A percentile compares a stretch with the other conserved stretches of the same genome.
Evolutionary conservation across 2,329 filamentous ascomycete genomes (phyloP).

Genomic region (Juglanconis sp.): DNA sequence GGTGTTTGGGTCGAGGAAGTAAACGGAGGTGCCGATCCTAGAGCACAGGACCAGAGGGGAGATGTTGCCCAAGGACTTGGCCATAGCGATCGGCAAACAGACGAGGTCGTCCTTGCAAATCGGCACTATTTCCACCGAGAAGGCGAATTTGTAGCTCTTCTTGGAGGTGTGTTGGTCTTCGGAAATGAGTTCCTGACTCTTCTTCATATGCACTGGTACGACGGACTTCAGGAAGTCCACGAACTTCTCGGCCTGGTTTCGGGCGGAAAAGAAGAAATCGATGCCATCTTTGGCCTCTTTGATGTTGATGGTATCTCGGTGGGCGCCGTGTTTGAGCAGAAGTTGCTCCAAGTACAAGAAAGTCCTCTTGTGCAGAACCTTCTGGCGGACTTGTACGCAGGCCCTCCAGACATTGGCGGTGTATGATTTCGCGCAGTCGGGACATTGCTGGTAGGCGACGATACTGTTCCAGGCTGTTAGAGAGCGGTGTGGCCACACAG

Average conservation of each 20-base stretch:
- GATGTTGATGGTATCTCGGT: constrained; percentile 94
- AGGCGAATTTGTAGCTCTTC: constrained; percentile 93
- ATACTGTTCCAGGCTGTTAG: constrained; percentile 38
- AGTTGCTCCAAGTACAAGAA: constrained; percentile 79
- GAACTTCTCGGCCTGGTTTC: constrained; percentile 81
- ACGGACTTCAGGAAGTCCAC: constrained; percentile 78
- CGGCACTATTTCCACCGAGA: constrained; percentile 82
- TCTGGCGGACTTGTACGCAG: constrained; percentile 90
- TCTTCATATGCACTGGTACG: constrained; percentile 57
- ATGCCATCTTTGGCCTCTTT: constrained; percentile 91
- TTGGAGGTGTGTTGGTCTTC: constrained; percentile 87
- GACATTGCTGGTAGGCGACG: constrained; percentile 87
- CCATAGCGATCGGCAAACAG: constrained; percentile 85
- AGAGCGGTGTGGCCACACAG: not conserved
- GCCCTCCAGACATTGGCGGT: constrained; percentile 96
- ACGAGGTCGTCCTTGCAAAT: constrained; percentile 98
- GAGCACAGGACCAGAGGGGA: constrained; percentile 81
- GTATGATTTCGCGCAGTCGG: constrained; percentile 92
- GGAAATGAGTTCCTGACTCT: constrained; percentile 72
- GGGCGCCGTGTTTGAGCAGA: constrained; percentile 89
- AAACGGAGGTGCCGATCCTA: constrained; percentile 83
- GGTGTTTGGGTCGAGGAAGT: constrained; percentile 84
- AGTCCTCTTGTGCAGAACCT: constrained; percentile 88
- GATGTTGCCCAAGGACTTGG: constrained; percentile 85
- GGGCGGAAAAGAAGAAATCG: constrained; percentile 88